These are phyloP conservation scores for Draba incana DNA, from an alignment of 345 rosid species.

Conservation along the genomic window DNA sequence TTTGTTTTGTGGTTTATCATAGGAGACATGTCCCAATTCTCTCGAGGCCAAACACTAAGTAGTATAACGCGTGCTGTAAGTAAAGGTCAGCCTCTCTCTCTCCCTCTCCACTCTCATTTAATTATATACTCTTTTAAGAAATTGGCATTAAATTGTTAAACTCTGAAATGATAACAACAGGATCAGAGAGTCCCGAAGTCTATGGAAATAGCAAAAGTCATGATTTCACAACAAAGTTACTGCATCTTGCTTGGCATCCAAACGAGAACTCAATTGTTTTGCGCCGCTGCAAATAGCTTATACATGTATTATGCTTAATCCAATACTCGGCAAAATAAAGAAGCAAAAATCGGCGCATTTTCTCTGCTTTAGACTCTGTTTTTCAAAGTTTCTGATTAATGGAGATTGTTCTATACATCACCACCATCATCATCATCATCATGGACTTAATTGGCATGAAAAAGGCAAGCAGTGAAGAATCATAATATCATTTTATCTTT, in stretches of 20 bases:
- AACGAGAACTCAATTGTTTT: conserved; percentile 86
- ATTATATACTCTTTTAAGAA: background rate
- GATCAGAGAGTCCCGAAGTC: conserved; percentile 68
- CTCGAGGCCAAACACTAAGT: conserved; percentile 74
- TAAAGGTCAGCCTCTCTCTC: conserved; percentile 72
- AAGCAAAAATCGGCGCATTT: conserved; percentile 11
- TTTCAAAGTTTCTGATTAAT: conserved; percentile 11
- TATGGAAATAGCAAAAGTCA: conserved; percentile 80
- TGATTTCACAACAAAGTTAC: conserved; percentile 84
- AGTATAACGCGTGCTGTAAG: conserved; percentile 84
- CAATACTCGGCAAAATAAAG: conserved; percentile 18
- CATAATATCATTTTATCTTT: conserved; percentile 9
- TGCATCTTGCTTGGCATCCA: conserved; percentile 99
- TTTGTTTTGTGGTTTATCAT: conserved; percentile 30
- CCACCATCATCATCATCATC: conserved; percentile 18
- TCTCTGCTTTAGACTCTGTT: conserved; percentile 26
- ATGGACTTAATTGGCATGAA: conserved; percentile 17
- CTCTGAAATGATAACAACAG: conserved; percentile 51
- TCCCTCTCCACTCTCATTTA: background rate
- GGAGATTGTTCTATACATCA: conserved; percentile 2
- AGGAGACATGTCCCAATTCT: conserved; percentile 89
- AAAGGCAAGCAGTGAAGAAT: conserved; percentile 12
- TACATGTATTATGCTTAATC: conserved; percentile 92
- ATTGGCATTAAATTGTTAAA: background rate
- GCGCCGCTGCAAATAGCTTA: conserved; percentile 98